Conservation (phyloP, 176 grass and related monocot species). For the Calamus simplicifolius region DNA sequence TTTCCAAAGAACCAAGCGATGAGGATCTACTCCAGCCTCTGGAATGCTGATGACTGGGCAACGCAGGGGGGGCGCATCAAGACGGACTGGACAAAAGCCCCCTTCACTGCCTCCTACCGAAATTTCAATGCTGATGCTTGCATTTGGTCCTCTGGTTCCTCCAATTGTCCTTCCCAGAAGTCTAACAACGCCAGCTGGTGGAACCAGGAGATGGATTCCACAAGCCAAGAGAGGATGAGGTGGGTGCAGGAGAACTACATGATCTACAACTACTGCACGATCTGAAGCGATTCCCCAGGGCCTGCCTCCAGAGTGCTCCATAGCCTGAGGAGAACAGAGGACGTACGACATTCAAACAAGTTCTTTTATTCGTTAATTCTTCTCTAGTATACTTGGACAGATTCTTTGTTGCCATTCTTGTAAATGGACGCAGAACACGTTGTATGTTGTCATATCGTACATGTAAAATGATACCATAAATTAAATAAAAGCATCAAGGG, state of each 20-base stretch:
- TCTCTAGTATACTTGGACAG: no score
- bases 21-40: slow-evolving; percentile 16
- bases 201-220: slow-evolving; percentile 4
- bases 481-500: no score
- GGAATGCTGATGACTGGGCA: slow-evolving; percentile 12
- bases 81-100: slow-evolving; percentile 10
- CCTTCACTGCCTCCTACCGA: slow-evolving; percentile 6
- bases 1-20: slow-evolving; percentile 12
- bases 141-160: background rate
- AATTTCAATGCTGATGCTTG: background rate
- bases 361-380: no score
- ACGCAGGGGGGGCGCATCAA: slow-evolving; percentile 8
- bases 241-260: slow-evolving; percentile 13
- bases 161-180: no score
- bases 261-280: slow-evolving; percentile 17
- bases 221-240: background rate
- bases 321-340: background rate
- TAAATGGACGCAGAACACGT: no score
- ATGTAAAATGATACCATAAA: no score
- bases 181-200: background rate
- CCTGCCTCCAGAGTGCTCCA: slow-evolving; percentile 1
- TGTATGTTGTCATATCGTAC: no score
- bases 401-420: no score
- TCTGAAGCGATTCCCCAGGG: background rate
- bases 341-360: no score